Percentiles rank a stretch among this genome's conserved stretches.
These are phyloP conservation scores for Puccinia triticina DNA, from an alignment of 1,284 basidiomycete genomes.

Conservation along the genomic window DNA sequence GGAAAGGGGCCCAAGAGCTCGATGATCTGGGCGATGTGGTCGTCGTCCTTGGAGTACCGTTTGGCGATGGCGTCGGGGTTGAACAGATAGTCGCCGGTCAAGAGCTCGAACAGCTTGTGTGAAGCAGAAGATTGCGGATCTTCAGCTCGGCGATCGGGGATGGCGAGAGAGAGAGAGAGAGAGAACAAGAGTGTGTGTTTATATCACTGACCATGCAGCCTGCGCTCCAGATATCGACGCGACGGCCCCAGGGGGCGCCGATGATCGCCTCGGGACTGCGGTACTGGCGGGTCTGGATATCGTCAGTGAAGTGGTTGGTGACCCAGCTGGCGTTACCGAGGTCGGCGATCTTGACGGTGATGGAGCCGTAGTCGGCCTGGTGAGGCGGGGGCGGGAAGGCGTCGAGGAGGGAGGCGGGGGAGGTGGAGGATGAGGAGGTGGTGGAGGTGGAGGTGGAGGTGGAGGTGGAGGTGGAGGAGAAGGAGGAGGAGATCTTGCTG, in stretches of 20 bases:
- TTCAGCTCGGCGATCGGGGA: not conserved
- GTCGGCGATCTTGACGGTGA: constrained; percentile 99
- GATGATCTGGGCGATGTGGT: constrained; percentile 97
- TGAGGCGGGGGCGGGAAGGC: constrained; percentile 60
- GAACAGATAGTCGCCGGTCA: constrained; percentile 84
- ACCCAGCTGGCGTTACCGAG: constrained; percentile 84
- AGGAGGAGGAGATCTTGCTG: constrained; percentile 66
- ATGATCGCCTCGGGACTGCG: constrained; percentile 96
- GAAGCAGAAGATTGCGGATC: constrained; percentile 74
- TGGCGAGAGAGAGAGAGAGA: too few relatives aligned
- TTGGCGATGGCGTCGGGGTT: constrained; percentile 78
- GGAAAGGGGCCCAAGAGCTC: constrained; percentile 91
- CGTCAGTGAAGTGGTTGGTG: constrained; percentile 70
- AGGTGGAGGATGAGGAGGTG: constrained; percentile 21
- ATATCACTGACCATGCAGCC: constrained; percentile 73
- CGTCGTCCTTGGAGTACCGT: constrained; percentile 91
- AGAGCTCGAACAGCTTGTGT: constrained; percentile 73
- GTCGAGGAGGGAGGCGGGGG: constrained; percentile 31
- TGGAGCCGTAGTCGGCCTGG: constrained; percentile 71
- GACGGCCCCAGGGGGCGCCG: constrained; percentile 91
- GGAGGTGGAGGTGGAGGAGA: constrained; percentile 28
- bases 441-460: constrained; percentile 51
- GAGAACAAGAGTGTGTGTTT: not conserved
- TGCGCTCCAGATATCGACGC: constrained; percentile 94
- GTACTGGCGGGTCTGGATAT: constrained; percentile 96